Conservation (phyloP, 1,139 yeast species). For the Debaryomyces sp. region DNA sequence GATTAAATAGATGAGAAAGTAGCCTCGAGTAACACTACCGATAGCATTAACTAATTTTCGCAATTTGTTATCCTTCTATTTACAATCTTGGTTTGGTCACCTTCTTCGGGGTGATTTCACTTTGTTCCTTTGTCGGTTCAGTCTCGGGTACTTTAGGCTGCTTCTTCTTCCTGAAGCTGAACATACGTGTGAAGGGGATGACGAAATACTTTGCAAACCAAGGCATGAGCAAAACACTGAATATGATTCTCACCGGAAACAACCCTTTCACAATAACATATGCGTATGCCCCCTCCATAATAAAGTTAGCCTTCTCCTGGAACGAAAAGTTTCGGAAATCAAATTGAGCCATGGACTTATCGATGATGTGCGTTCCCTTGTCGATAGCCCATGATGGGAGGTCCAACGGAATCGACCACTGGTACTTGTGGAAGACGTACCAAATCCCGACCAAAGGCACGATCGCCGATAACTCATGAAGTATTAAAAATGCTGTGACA, state of each 20-base stretch:
- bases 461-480: constrained; percentile 88
- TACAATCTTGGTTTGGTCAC: constrained; percentile 38
- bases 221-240: constrained; percentile 66
- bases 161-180: constrained; percentile 21
- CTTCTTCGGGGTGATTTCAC: constrained; percentile 20
- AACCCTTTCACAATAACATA: constrained; percentile 73
- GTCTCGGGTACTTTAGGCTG: constrained; percentile 10
- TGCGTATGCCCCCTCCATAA: constrained; percentile 87
- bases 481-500: constrained; percentile 68
- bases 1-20: too few relatives aligned
- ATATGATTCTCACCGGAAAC: constrained; percentile 61
- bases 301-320: constrained; percentile 56
- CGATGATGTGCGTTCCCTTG: constrained; percentile 63
- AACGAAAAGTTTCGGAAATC: constrained; percentile 40
- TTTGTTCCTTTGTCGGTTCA: constrained; percentile 8
- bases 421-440: constrained; percentile 66
- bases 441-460: constrained; percentile 77
- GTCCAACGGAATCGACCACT: constrained; percentile 48
- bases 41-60: neutral
- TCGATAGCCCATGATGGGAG: constrained; percentile 68
- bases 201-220: constrained; percentile 63
- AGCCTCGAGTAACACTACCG: neutral
- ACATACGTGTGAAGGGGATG: constrained; percentile 50
- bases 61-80: neutral
- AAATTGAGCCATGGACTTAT: constrained; percentile 40